Percentiles rank a stretch among this genome's conserved stretches.
Evolutionary conservation across 169 alveolate genomes (phyloP).

Genomic region (Plasmodium fragile): DNA sequence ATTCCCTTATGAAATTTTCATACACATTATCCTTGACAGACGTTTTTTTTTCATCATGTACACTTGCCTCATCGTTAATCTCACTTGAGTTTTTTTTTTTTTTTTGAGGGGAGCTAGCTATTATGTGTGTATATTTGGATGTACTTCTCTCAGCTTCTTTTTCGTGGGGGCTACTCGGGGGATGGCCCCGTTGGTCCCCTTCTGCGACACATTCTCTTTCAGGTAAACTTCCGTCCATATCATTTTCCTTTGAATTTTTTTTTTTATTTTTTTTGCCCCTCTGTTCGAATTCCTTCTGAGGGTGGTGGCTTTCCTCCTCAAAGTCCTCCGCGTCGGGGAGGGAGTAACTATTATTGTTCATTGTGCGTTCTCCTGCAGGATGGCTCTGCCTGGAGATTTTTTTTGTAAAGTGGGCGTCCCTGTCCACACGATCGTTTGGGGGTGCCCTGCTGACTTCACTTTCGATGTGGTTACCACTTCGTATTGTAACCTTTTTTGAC

Average conservation of each 20-base stretch:
- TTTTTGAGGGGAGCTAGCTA: background rate
- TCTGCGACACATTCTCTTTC: background rate
- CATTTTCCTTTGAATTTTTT: background rate
- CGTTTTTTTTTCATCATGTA: background rate
- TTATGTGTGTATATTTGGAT: background rate
- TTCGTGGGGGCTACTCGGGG: background rate
- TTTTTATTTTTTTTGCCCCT: background rate
- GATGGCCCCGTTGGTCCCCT: background rate
- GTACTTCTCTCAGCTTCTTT: background rate
- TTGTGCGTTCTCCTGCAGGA: background rate
- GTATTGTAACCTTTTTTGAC: background rate
- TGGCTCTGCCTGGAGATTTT: background rate
- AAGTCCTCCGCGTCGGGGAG: background rate
- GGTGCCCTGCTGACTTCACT: background rate
- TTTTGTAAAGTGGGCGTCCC: background rate
- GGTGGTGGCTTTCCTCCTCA: background rate
- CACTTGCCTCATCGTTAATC: background rate
- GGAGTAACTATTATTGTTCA: background rate
- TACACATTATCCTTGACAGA: slow-evolving; percentile 57
- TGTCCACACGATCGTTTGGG: background rate
- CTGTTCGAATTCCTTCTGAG: background rate
- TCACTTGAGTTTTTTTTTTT: background rate
- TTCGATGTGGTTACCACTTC: background rate
- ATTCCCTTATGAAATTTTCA: slow-evolving; percentile 62
- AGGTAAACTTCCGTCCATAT: background rate